Conservation (phyloP, 768 basidiomycete species). For the Pisolithus marmoratus region DNA sequence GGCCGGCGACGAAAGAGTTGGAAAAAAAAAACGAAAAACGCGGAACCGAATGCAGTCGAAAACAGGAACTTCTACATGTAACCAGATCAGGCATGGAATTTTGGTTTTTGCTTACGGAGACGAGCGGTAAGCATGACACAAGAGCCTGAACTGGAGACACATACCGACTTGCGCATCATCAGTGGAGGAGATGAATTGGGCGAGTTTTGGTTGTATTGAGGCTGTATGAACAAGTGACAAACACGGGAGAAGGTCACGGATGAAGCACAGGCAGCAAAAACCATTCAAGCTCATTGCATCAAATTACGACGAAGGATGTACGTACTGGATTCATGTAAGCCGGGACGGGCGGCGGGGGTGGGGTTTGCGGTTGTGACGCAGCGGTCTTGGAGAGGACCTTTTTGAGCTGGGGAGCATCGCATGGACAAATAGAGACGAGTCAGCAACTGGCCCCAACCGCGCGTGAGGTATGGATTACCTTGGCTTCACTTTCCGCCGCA, state of each 20-base stretch:
- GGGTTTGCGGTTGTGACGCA: constrained; percentile 29
- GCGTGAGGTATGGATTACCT: constrained; percentile 38
- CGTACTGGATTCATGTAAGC: constrained; percentile 36
- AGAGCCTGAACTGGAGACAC: constrained; percentile 6
- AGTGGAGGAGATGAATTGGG: constrained; percentile 37
- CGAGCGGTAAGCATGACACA: neutral
- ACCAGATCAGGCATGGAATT: constrained; percentile 26
- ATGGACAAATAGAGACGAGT: constrained; percentile 9
- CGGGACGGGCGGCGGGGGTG: constrained; percentile 20
- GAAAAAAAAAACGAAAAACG: neutral
- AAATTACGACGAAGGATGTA: constrained; percentile 3
- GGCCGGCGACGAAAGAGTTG: neutral
- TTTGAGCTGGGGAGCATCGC: constrained; percentile 39
- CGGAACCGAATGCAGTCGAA: neutral
- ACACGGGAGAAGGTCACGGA: too few species aligned
- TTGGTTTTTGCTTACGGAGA: constrained; percentile 24
- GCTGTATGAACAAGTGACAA: constrained; percentile 22
- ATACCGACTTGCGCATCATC: constrained; percentile 54
- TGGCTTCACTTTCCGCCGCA: constrained; percentile 69
- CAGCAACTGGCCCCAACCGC: neutral
- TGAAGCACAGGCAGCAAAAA: neutral
- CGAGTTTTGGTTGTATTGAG: constrained; percentile 32
- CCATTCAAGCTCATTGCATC: neutral
- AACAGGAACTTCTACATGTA: constrained; percentile 2
- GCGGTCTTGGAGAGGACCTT: constrained; percentile 55